Conservation (phyloP, 257 asterid genomes). For the Sherardia arvensis region DNA sequence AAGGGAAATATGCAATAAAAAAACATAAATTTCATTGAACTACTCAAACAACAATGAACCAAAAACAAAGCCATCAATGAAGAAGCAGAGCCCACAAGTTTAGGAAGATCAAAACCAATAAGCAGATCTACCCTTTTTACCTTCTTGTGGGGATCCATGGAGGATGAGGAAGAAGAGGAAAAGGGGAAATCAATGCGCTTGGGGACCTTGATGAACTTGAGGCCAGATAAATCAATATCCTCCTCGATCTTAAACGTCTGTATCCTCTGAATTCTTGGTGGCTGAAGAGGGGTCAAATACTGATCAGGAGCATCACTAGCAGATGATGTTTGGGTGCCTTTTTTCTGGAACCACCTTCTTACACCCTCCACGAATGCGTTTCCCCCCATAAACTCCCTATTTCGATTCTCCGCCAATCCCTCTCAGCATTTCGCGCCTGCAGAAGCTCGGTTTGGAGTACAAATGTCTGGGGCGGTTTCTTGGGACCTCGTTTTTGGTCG, state of each 20-base stretch:
- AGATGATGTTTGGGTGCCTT: slow-evolving; percentile 13
- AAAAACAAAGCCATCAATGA: background rate
- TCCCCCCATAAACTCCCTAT: slow-evolving; percentile 57
- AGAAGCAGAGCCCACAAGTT: background rate
- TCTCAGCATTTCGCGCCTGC: slow-evolving; percentile 23
- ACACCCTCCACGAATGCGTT: slow-evolving; percentile 86
- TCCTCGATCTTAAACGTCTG: slow-evolving; percentile 28
- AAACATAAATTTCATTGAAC: background rate
- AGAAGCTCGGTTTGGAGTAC: background rate
- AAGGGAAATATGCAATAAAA: background rate
- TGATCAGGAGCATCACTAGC: slow-evolving; percentile 27
- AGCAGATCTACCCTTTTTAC: slow-evolving; percentile 33
- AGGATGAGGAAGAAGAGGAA: slow-evolving; percentile 23
- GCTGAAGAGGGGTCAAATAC: slow-evolving; percentile 15
- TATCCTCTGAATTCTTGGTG: background rate
- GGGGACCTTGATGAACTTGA: slow-evolving; percentile 56
- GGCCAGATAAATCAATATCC: slow-evolving; percentile 65
- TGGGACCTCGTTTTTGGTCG: background rate
- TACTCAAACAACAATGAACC: background rate
- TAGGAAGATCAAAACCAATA: background rate
- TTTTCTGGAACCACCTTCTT: slow-evolving; percentile 71
- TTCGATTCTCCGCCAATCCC: slow-evolving; percentile 30
- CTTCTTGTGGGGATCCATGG: slow-evolving; percentile 81
- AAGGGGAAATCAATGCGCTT: slow-evolving; percentile 44
- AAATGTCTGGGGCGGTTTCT: background rate